Percentiles rank a stretch among this genome's conserved stretches.
Evolutionary conservation across 1,139 yeast genomes (phyloP).

Genomic region (Hemisphaericaspora xylanilytica): DNA sequence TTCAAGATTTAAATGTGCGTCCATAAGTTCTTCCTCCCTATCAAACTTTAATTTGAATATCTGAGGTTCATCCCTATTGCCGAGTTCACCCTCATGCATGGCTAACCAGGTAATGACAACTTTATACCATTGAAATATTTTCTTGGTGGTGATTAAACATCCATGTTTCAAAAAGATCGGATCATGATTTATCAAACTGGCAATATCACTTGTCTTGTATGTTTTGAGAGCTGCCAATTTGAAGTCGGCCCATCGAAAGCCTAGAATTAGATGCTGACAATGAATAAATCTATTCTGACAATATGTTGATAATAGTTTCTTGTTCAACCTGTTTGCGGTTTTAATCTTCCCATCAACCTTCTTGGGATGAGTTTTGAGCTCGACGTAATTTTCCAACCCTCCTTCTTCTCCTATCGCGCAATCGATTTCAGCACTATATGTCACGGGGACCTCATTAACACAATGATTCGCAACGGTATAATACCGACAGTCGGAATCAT

Average conservation of each 20-base stretch:
- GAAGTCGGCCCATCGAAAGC: constrained; percentile 20
- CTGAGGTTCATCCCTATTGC: constrained; percentile 4
- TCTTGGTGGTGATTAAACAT: constrained; percentile 15
- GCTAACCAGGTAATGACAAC: constrained; percentile 16
- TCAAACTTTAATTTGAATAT: constrained; percentile 10
- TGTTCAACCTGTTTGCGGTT: constrained; percentile 13
- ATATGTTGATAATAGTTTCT: constrained; percentile 20
- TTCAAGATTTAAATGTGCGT: constrained; percentile 8
- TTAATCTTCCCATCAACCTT: constrained; percentile 9
- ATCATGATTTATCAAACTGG: constrained; percentile 12
- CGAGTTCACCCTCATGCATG: constrained; percentile 2
- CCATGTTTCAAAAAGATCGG: constrained; percentile 16
- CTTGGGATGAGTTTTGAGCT: constrained; percentile 23
- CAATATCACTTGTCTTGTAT: constrained; percentile 17
- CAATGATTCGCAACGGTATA: constrained; percentile 19
- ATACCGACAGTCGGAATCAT: constrained; percentile 11
- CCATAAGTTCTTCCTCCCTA: constrained; percentile 11
- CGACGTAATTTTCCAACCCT: constrained; percentile 19
- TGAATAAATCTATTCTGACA: constrained; percentile 23
- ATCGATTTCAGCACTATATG: constrained; percentile 27
- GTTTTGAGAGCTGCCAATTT: constrained; percentile 19
- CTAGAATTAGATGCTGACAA: constrained; percentile 19
- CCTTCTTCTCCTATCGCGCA: constrained; percentile 12
- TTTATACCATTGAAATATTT: constrained; percentile 20
- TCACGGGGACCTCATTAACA: constrained; percentile 14